A percentile compares a stretch with the other conserved stretches of the same genome.
Evolutionary conservation across 2,329 filamentous ascomycete genomes (phyloP).

Genomic region (Drechmeria coniospora): DNA sequence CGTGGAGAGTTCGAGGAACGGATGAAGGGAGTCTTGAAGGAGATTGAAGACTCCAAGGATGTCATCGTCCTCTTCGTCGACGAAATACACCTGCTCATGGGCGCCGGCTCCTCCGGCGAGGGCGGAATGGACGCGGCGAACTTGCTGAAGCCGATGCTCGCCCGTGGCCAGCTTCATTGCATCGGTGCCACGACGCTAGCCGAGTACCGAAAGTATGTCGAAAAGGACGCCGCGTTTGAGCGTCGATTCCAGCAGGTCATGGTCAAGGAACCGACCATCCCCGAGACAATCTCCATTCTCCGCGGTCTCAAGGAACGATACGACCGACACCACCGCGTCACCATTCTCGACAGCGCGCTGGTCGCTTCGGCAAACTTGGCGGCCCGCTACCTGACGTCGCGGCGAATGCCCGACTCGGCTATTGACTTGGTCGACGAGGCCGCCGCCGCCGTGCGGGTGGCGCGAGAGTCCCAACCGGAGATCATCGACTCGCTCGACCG

Average conservation of each 20-base stretch:
- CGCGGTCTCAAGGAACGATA: slow-evolving; percentile 96
- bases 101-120: slow-evolving; percentile 83
- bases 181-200: slow-evolving; percentile 91
- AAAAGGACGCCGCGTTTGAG: slow-evolving; percentile 96
- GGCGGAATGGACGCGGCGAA: slow-evolving; percentile 99
- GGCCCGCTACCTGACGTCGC: slow-evolving; percentile 79
- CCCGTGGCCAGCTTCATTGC: slow-evolving; percentile 89
- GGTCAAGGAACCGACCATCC: slow-evolving; percentile 80
- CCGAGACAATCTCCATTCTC: slow-evolving; percentile 93
- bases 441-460: slow-evolving; percentile 88
- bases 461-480: slow-evolving; percentile 90
- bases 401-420: slow-evolving; percentile 86
- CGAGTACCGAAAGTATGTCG: slow-evolving; percentile 97
- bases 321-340: slow-evolving; percentile 96
- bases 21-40: slow-evolving; percentile 97
- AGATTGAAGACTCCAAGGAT: slow-evolving; percentile 86
- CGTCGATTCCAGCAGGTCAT: slow-evolving; percentile 97
- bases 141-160: slow-evolving; percentile 93
- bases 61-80: slow-evolving; percentile 98
- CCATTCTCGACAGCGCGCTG: slow-evolving; percentile 84
- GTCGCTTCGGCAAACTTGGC: slow-evolving; percentile 85
- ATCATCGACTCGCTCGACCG: slow-evolving; percentile 89
- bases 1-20: slow-evolving; percentile 96
- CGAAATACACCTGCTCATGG: slow-evolving; percentile 97
- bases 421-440: slow-evolving; percentile 96